Base-by-base conservation (phyloP, 352 stramenopile genomes). In the Pythium sp. region DNA sequence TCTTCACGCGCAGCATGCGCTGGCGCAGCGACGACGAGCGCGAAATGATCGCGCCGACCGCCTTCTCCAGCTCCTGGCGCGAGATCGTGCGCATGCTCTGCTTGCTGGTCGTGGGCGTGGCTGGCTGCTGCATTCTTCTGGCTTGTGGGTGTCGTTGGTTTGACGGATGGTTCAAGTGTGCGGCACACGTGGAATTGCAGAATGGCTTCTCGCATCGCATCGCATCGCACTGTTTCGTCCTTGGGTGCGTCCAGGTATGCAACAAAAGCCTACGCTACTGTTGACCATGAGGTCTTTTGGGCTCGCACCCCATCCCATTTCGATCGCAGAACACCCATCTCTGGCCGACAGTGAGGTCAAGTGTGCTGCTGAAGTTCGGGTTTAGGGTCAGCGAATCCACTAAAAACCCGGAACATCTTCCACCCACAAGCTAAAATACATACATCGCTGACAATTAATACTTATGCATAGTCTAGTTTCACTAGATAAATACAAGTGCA, bases 1-100 rank as follows among this genome's bases (percentile, higher is more conserved):
- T 70, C 65, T 70, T 70, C 8, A 70, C 65, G 58, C 65, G 65
- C 32, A 70, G 58, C 65, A 70, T 70, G 47, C 65, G 65, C 65
- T 70, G 65, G 36, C 65, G 65, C 57, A 70, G 65, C 58, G 49
- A 65, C 46, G 65, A 70, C 46, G 65, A 70, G n/a, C 65, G 65
- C 65, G 65, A 70, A 47, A 70, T 70, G 57, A 70, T 70, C 32
- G 65, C 56, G 26, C 65, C 65, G 22, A 70, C 65, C 3, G 65
- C 65, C 30, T 70, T 70, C 57, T 70, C 65, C 32, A 70, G 57
- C 58, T 70, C 65, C 34, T 64, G 65, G 32, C 65, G 65, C 18
- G 65, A 70, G 58, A 70, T 70, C 46, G 65, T 70, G 58, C 65
- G 65, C 32, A 47, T 59, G 32, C n/a, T 30, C 26, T 12, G 30